These are phyloP conservation scores for Saposhnikovia divaricata DNA, from an alignment of 129 eudicot species.

Conservation along the genomic window DNA sequence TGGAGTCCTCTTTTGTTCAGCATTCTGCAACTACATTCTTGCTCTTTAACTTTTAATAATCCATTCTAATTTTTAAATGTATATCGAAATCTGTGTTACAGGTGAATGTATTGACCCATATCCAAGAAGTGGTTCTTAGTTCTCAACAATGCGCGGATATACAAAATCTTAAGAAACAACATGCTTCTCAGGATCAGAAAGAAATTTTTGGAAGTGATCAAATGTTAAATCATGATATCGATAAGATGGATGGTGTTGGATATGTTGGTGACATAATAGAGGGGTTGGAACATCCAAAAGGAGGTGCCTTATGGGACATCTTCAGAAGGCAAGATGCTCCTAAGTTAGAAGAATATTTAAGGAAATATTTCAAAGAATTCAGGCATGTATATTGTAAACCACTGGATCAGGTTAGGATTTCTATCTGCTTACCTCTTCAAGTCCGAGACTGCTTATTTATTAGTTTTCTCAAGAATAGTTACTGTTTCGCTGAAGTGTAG, in stretches of 20 bases:
- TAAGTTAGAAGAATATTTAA: not conserved
- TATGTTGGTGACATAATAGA: not conserved
- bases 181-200: constrained; percentile 28
- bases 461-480: not conserved
- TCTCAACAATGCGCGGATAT: constrained; percentile 7
- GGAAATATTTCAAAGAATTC: constrained; percentile 2
- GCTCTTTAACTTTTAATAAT: not conserved
- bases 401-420: constrained; percentile 2
- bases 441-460: not conserved
- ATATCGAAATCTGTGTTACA: not conserved
- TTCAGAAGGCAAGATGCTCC: constrained; percentile 8
- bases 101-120: constrained; percentile 53
- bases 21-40: not conserved
- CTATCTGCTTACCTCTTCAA: not conserved
- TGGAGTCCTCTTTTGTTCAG: not conserved
- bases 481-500: not conserved
- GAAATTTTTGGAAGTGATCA: constrained; percentile 18
- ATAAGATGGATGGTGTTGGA: not conserved
- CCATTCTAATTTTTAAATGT: not conserved
- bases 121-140: constrained; percentile 13
- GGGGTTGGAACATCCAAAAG: not conserved
- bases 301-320: constrained; percentile 8
- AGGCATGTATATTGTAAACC: constrained; percentile 2
- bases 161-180: constrained; percentile 20
- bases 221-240: not conserved